A percentile compares a stretch with the other conserved stretches of the same genome.
These are phyloP conservation scores for Saccharomycopsis fodiens DNA, from an alignment of 805 yeast species.

Conservation along the genomic window DNA sequence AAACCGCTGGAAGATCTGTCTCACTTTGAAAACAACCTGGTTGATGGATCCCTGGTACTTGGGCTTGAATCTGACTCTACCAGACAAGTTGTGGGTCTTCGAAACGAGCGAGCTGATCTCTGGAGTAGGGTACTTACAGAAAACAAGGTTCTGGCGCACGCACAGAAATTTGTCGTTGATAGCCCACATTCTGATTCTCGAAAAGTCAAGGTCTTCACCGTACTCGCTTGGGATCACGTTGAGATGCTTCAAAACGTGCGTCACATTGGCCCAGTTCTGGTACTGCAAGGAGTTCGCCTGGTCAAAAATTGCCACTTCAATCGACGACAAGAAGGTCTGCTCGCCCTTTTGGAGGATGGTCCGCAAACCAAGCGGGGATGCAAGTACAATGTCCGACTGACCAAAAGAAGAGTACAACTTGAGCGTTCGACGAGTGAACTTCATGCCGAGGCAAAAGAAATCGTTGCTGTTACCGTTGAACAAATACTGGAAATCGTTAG, in stretches of 20 bases:
- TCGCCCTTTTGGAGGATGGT: conserved; percentile 65
- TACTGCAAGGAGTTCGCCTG: conserved; percentile 78
- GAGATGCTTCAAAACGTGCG: conserved; percentile 56
- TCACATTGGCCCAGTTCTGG: conserved; percentile 91
- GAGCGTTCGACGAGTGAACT: conserved; percentile 80
- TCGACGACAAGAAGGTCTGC: conserved; percentile 66
- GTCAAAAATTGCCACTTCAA: conserved; percentile 75
- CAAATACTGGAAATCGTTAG: conserved; percentile 70
- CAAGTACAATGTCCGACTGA: conserved; percentile 77
- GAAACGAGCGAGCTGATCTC: conserved; percentile 57
- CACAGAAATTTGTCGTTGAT: conserved; percentile 71
- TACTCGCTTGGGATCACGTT: conserved; percentile 70
- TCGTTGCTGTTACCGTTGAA: conserved; percentile 91
- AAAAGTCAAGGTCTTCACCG: conserved; percentile 80
- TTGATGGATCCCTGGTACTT: conserved; percentile 46
- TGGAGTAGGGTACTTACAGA: conserved; percentile 75
- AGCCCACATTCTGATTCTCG: conserved; percentile 87
- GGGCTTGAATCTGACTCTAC: conserved; percentile 51
- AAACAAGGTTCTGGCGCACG: conserved; percentile 71
- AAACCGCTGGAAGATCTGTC: conserved; percentile 67
- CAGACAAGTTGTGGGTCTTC: conserved; percentile 47
- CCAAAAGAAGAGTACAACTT: conserved; percentile 80
- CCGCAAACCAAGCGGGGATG: conserved; percentile 86
- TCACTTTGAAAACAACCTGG: conserved; percentile 57
- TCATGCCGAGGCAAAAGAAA: conserved; percentile 84